Evolutionary conservation across 257 asterid species (phyloP).

Genomic region (Dorcoceras hygrometricum): DNA sequence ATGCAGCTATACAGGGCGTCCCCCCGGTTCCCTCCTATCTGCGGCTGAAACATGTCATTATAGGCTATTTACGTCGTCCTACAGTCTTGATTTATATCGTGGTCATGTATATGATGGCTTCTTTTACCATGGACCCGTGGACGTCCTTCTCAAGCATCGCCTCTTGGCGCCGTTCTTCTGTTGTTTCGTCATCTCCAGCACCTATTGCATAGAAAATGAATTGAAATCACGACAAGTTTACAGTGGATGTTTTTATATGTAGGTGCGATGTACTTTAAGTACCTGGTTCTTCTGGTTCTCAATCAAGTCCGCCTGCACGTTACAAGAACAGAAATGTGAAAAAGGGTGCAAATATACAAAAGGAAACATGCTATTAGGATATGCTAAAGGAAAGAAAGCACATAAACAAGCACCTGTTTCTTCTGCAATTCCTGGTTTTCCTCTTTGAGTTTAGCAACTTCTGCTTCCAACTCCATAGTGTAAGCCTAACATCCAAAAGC

Average conservation of each 20-base stretch:
- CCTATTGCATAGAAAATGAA: slow-evolving; percentile 37
- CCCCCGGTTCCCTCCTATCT: slow-evolving; percentile 21
- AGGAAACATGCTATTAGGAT: neutral
- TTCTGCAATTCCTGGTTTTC: slow-evolving; percentile 65
- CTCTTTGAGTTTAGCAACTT: slow-evolving; percentile 85
- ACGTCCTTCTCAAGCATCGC: slow-evolving; percentile 81
- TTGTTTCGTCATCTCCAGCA: slow-evolving; percentile 58
- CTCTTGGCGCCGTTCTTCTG: slow-evolving; percentile 52
- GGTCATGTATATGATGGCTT: slow-evolving; percentile 2
- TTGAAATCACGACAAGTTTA: neutral
- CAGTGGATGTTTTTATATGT: neutral
- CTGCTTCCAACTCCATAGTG: slow-evolving; percentile 83
- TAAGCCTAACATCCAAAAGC: slow-evolving; percentile 51
- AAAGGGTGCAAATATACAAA: neutral
- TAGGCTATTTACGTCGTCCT: slow-evolving; percentile 29
- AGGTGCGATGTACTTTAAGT: neutral
- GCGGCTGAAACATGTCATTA: slow-evolving; percentile 22
- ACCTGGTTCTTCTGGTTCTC: slow-evolving; percentile 51
- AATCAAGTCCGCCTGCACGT: slow-evolving; percentile 33
- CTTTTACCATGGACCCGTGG: slow-evolving; percentile 76
- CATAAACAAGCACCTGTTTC: slow-evolving; percentile 52
- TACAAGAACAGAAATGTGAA: slow-evolving; percentile 7
- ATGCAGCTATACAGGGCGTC: neutral
- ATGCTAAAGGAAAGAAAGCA: neutral
- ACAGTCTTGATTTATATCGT: slow-evolving; percentile 13